Evolutionary conservation across 768 basidiomycete genomes (phyloP).

Genomic region (Lanmaoa rubissima): DNA sequence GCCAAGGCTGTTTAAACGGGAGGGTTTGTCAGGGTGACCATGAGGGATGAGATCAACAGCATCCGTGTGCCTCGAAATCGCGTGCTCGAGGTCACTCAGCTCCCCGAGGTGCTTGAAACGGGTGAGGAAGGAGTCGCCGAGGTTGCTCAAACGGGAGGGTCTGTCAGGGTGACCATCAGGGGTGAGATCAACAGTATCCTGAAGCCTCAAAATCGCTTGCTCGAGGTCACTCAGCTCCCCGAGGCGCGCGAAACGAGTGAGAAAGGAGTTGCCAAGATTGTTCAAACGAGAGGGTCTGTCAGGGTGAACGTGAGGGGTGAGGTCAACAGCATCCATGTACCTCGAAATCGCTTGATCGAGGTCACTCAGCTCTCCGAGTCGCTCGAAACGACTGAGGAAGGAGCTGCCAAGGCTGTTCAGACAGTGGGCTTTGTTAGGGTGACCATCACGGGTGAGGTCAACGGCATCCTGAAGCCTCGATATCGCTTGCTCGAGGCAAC

Average conservation of each 20-base stretch:
- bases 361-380: neutral
- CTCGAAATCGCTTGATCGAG: neutral
- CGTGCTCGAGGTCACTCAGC: neutral
- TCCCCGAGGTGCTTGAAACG: neutral
- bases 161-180: neutral
- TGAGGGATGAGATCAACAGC: too few species aligned
- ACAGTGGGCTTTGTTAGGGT: too few species aligned
- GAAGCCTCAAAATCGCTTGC: neutral
- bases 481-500: conserved; percentile 1
- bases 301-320: too few species aligned
- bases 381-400: neutral
- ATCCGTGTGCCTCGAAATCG: neutral
- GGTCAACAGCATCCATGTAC: too few species aligned
- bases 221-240: neutral
- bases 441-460: neutral
- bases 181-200: neutral
- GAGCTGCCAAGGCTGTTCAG: too few species aligned
- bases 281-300: too few species aligned
- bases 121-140: neutral
- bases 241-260: neutral
- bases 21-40: too few species aligned
- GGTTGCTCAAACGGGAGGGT: neutral
- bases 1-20: neutral
- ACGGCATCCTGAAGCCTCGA: neutral
- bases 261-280: neutral